Conservation (phyloP, 345 rosid species). For the Bruguiera parviflora region DNA sequence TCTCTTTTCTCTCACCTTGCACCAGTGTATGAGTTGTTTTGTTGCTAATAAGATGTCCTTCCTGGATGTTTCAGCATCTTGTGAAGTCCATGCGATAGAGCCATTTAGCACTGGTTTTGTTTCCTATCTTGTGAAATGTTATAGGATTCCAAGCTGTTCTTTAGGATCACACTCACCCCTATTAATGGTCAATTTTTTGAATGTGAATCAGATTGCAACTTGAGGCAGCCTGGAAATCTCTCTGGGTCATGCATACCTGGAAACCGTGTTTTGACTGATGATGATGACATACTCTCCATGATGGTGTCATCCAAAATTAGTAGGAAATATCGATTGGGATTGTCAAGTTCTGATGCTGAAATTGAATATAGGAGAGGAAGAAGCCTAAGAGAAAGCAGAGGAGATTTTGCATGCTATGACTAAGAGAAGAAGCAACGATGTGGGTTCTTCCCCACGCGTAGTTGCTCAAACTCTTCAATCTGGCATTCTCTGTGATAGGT, state of each 20-base stretch:
- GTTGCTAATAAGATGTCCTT: no score
- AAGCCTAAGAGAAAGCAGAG: conserved; percentile 78
- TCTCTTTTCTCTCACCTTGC: no score
- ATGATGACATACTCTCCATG: conserved; percentile 52
- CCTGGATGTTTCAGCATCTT: not conserved
- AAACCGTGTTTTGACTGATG: conserved; percentile 38
- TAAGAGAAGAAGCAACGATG: conserved; percentile 19
- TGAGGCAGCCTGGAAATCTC: conserved; percentile 31
- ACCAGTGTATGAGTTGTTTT: not conserved
- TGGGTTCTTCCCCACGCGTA: conserved; percentile 23
- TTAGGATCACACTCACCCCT: not conserved
- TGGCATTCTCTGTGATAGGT: conserved; percentile 30
- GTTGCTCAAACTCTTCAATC: conserved; percentile 23
- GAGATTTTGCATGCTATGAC: conserved; percentile 52
- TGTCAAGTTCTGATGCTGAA: conserved; percentile 94
- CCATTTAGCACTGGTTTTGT: not conserved
- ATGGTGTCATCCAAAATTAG: conserved; percentile 54
- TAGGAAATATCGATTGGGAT: conserved; percentile 58
- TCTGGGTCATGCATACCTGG: conserved; percentile 46
- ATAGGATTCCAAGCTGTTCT: not conserved
- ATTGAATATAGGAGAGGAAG: conserved; percentile 92
- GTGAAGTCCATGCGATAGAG: not conserved
- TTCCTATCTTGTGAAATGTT: not conserved
- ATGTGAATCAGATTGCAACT: conserved; percentile 45
- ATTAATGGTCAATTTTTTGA: conserved; percentile 14